Evolutionary conservation across 225 moss, liverwort and hornwort species (phyloP).

Genomic region (Marchantia paleacea): DNA sequence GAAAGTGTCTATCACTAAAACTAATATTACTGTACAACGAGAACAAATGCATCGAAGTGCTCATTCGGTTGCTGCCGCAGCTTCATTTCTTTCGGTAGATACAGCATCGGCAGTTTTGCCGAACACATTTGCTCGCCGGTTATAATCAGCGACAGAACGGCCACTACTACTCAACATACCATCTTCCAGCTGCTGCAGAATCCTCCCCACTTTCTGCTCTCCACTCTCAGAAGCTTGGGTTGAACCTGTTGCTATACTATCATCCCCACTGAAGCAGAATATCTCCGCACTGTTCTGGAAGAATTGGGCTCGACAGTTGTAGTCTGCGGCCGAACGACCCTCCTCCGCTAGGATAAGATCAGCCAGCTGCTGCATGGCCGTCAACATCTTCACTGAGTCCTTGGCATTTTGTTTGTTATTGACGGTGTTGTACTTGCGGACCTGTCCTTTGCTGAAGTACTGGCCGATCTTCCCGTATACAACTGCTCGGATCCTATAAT

Average conservation of each 20-base stretch:
- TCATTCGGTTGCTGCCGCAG: background rate
- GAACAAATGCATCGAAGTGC: too few species aligned
- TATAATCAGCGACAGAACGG: constrained; percentile 31
- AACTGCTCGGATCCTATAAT: constrained; percentile 24
- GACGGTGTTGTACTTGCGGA: background rate
- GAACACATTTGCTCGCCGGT: constrained; percentile 26
- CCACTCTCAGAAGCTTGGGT: background rate
- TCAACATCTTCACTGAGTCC: background rate
- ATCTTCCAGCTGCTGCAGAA: constrained; percentile 16
- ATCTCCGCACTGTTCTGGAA: constrained; percentile 26
- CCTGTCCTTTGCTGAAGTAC: constrained; percentile 19
- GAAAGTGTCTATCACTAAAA: too few species aligned
- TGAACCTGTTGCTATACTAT: background rate
- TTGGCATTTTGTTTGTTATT: background rate
- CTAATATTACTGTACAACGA: too few species aligned
- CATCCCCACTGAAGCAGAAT: background rate
- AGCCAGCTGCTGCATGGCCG: constrained; percentile 22
- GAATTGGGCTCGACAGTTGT: constrained; percentile 25
- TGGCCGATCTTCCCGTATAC: constrained; percentile 26
- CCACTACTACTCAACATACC: constrained; percentile 19
- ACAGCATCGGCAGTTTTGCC: constrained; percentile 19
- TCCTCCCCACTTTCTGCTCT: background rate
- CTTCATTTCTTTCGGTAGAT: background rate
- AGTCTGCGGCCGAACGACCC: constrained; percentile 30
- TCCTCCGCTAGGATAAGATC: constrained; percentile 27